Evolutionary conservation across 2,329 filamentous ascomycete species (phyloP).

Genomic region (Beauveria medogensis): DNA sequence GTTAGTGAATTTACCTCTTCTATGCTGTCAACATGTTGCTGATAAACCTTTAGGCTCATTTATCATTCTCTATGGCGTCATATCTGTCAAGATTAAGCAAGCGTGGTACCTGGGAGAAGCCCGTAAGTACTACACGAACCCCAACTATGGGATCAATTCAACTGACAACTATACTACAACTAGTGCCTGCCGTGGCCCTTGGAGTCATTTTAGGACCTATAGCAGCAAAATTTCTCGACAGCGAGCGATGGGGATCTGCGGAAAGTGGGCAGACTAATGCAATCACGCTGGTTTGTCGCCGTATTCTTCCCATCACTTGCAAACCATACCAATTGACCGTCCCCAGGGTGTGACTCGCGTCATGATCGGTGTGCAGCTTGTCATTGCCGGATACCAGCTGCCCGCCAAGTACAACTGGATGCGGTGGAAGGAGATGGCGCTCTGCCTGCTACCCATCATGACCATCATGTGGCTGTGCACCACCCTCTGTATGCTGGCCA

Average conservation of each 20-base stretch:
- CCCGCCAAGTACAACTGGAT: conserved; percentile 45
- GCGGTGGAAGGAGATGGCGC: conserved; percentile 44
- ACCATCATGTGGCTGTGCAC: conserved; percentile 54
- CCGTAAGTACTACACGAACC: conserved; percentile 25
- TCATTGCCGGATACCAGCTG: conserved; percentile 55
- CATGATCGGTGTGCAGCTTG: conserved; percentile 54
- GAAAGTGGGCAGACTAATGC: conserved; percentile 20
- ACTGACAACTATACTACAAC: not conserved
- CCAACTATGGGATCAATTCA: not conserved
- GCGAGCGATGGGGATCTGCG: conserved; percentile 31
- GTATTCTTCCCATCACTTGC: not conserved
- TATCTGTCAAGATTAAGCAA: conserved; percentile 45
- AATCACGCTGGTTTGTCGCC: conserved; percentile 31
- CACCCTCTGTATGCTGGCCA: conserved; percentile 45
- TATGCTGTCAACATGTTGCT: too few relatives aligned
- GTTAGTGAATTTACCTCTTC: conserved; percentile 17
- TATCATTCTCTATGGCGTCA: conserved; percentile 39
- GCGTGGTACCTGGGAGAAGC: conserved; percentile 48
- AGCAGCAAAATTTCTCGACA: conserved; percentile 43
- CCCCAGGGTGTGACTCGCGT: conserved; percentile 41
- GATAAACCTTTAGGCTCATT: conserved; percentile 28
- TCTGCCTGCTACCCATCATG: conserved; percentile 53
- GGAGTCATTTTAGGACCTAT: conserved; percentile 48
- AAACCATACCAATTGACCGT: not conserved
- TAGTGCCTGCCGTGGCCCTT: conserved; percentile 49